Evolutionary conservation across 352 stramenopile species (phyloP).

Genomic region (Peronospora farinosa): DNA sequence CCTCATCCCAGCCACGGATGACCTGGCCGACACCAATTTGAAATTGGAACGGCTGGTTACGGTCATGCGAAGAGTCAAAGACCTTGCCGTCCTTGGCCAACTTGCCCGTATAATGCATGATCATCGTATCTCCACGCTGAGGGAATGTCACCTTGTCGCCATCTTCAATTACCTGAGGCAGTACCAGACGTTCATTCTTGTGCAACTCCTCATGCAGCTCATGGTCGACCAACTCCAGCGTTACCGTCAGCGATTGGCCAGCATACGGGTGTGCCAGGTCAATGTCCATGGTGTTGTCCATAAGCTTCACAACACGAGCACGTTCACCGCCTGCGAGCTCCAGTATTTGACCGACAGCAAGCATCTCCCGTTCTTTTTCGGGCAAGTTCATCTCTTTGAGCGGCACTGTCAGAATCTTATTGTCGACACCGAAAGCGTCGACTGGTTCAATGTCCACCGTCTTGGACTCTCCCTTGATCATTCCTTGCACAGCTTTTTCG

Average conservation of each 20-base stretch:
- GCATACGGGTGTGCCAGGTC: constrained; percentile 70
- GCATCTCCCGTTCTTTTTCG: constrained; percentile 57
- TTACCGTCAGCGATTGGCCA: constrained; percentile 71
- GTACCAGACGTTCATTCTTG: constrained; percentile 52
- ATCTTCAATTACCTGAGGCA: constrained; percentile 60
- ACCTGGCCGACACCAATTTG: constrained; percentile 81
- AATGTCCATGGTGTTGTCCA: constrained; percentile 65
- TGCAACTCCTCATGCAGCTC: constrained; percentile 39
- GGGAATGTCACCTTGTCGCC: constrained; percentile 67
- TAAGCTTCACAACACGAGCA: constrained; percentile 61
- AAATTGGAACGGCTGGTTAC: constrained; percentile 75
- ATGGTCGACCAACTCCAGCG: constrained; percentile 64
- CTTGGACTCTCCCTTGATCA: constrained; percentile 60
- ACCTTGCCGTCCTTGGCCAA: constrained; percentile 53
- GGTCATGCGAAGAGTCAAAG: constrained; percentile 75
- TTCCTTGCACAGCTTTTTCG: constrained; percentile 59
- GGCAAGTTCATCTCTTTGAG: constrained; percentile 68
- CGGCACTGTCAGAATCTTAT: constrained; percentile 58
- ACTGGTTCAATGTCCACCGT: constrained; percentile 52
- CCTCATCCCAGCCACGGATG: constrained; percentile 93
- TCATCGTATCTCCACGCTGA: constrained; percentile 58
- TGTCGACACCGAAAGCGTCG: constrained; percentile 59
- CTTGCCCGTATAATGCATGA: constrained; percentile 83
- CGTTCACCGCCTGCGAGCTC: constrained; percentile 53
- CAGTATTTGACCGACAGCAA: constrained; percentile 59